Evolutionary conservation across 1,139 yeast genomes (phyloP).

Genomic region (Suhomyces panamericanus): DNA sequence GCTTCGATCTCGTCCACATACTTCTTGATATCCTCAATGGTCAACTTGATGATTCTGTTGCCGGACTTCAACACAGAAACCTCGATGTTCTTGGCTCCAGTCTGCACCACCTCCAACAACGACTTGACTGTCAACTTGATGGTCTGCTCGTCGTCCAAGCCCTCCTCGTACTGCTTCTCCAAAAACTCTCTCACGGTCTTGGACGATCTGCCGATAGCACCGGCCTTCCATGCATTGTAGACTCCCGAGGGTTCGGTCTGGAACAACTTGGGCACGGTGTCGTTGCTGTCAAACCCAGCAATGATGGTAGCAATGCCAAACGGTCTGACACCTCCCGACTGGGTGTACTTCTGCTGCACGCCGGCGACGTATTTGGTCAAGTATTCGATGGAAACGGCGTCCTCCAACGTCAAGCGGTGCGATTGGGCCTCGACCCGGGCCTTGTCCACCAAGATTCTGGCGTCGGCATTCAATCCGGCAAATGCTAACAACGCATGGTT

Average conservation of each 20-base stretch:
- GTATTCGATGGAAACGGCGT: slow-evolving; percentile 89
- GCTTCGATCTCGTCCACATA: slow-evolving; percentile 84
- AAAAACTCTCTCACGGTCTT: slow-evolving; percentile 94
- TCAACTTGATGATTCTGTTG: slow-evolving; percentile 51
- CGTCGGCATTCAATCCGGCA: slow-evolving; percentile 98
- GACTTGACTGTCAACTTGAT: slow-evolving; percentile 82
- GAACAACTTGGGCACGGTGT: slow-evolving; percentile 75
- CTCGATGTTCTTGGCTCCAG: slow-evolving; percentile 96
- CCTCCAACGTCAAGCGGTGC: slow-evolving; percentile 91
- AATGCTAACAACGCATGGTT: slow-evolving; percentile 89
- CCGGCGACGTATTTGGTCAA: slow-evolving; percentile 95
- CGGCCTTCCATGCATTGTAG: slow-evolving; percentile 98
- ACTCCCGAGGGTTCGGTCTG: slow-evolving; percentile 98
- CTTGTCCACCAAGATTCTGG: slow-evolving; percentile 89
- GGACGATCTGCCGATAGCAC: slow-evolving; percentile 93
- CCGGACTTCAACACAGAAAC: slow-evolving; percentile 82
- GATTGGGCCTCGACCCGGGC: slow-evolving; percentile 97
- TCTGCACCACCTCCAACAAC: slow-evolving; percentile 92
- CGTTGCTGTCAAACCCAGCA: slow-evolving; percentile 93
- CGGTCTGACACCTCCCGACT: slow-evolving; percentile 95
- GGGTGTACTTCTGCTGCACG: slow-evolving; percentile 96
- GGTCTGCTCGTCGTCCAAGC: slow-evolving; percentile 69
- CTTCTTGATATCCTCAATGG: slow-evolving; percentile 71
- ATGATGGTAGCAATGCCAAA: slow-evolving; percentile 93
- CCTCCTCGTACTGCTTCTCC: slow-evolving; percentile 85